Evolutionary conservation across 2,329 filamentous ascomycete genomes (phyloP).

Genomic region (Stagonosporopsis tanaceti): DNA sequence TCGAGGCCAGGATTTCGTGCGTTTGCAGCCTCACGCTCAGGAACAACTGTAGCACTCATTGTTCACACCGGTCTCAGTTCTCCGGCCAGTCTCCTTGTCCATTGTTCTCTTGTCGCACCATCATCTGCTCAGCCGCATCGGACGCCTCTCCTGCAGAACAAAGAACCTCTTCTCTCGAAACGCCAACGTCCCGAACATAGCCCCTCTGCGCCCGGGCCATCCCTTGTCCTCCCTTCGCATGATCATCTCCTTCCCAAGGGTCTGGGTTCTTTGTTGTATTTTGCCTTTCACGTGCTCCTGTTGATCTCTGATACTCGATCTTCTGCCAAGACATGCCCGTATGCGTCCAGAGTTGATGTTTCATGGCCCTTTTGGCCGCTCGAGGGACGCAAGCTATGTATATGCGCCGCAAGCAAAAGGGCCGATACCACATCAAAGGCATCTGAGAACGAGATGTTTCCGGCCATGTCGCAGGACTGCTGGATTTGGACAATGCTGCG

Average conservation of each 20-base stretch:
- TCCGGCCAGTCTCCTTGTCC: background rate
- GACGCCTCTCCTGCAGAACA: constrained; percentile 12
- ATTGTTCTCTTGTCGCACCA: constrained; percentile 9
- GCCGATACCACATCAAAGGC: constrained; percentile 3
- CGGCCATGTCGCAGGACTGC: constrained; percentile 3
- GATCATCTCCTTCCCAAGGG: background rate
- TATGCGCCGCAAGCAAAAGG: constrained; percentile 14
- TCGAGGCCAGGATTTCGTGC: background rate
- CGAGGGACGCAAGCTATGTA: constrained; percentile 13
- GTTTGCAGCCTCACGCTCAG: background rate
- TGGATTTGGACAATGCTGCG: background rate
- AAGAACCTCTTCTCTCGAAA: background rate
- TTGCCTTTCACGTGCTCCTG: background rate
- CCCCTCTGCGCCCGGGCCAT: background rate
- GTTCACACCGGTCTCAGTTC: background rate
- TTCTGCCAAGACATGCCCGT: constrained; percentile 5
- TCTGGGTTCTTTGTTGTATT: constrained; percentile 3
- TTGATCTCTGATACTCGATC: background rate
- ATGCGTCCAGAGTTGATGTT: constrained; percentile 12
- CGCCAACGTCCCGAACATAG: background rate
- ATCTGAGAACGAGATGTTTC: constrained; percentile 8
- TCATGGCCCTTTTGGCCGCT: constrained; percentile 7
- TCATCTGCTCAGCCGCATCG: background rate
- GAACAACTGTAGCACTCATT: background rate
- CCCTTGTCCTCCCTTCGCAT: constrained; percentile 10